Conservation (phyloP, 257 asterid species). For the Pogostemon cablin region DNA sequence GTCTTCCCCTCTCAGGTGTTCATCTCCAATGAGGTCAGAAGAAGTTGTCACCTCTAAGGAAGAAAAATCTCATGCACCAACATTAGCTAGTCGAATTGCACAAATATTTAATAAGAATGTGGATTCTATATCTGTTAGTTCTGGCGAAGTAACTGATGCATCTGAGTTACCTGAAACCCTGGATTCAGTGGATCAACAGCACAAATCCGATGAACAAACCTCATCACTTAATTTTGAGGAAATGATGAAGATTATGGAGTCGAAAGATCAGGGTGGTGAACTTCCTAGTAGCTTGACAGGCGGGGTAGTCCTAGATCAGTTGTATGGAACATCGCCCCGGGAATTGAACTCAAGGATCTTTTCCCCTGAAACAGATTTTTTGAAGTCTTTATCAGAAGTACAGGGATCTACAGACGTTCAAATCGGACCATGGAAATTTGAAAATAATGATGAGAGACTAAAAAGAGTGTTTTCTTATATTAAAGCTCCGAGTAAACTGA, state of each 20-base stretch:
- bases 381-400: constrained; percentile 54
- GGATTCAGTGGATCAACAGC: constrained; percentile 41
- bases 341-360: constrained; percentile 75
- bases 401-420: constrained; percentile 79
- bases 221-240: constrained; percentile 66
- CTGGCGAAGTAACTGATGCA: constrained; percentile 50
- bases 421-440: constrained; percentile 82
- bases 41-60: constrained; percentile 60
- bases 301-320: constrained; percentile 77
- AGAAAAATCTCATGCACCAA: constrained; percentile 56
- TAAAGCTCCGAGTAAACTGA: constrained; percentile 80
- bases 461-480: constrained; percentile 64
- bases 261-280: constrained; percentile 67
- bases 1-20: constrained; percentile 53
- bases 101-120: constrained; percentile 76
- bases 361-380: constrained; percentile 68
- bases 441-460: constrained; percentile 60
- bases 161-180: constrained; percentile 54
- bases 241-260: constrained; percentile 62
- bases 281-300: constrained; percentile 70
- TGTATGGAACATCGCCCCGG: constrained; percentile 59
- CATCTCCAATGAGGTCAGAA: constrained; percentile 67
- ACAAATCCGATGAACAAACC: constrained; percentile 54
- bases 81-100: constrained; percentile 80
- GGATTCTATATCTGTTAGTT: constrained; percentile 52